Conservation (phyloP, 1,284 basidiomycete genomes). For the Agaricales sp. region DNA sequence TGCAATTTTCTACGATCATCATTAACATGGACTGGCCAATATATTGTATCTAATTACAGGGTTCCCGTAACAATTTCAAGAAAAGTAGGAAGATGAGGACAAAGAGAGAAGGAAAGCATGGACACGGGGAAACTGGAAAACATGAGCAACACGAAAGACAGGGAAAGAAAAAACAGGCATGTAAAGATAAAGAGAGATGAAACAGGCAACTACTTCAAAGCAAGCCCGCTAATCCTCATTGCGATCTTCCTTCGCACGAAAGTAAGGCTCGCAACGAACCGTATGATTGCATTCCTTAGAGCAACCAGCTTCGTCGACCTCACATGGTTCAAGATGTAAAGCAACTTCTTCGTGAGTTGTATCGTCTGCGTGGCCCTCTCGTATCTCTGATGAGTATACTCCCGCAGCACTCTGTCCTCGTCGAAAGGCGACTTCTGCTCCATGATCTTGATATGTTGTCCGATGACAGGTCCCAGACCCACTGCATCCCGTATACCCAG, state of each 20-base stretch:
- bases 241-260: neutral
- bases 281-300: neutral
- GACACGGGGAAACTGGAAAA: too few relatives aligned
- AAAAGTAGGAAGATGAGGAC: too few relatives aligned
- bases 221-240: neutral
- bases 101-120: neutral
- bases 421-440: constrained; percentile 1
- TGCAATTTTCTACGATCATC: neutral
- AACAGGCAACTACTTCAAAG: neutral
- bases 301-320: neutral
- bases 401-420: neutral
- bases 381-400: neutral
- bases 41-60: too few relatives aligned
- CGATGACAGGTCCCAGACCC: constrained; percentile 19
- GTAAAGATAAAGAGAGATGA: neutral
- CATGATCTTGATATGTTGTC: constrained; percentile 6
- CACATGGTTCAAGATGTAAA: neutral
- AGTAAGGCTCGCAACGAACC: neutral
- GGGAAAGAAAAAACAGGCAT: neutral
- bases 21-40: neutral
- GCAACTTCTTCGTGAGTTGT: neutral
- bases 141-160: too few relatives aligned
- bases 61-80: too few relatives aligned
- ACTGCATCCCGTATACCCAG: constrained; percentile 33
- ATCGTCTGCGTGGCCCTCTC: neutral